These are phyloP conservation scores for Leccinum arenicola DNA, from an alignment of 768 basidiomycete species.

Conservation along the genomic window DNA sequence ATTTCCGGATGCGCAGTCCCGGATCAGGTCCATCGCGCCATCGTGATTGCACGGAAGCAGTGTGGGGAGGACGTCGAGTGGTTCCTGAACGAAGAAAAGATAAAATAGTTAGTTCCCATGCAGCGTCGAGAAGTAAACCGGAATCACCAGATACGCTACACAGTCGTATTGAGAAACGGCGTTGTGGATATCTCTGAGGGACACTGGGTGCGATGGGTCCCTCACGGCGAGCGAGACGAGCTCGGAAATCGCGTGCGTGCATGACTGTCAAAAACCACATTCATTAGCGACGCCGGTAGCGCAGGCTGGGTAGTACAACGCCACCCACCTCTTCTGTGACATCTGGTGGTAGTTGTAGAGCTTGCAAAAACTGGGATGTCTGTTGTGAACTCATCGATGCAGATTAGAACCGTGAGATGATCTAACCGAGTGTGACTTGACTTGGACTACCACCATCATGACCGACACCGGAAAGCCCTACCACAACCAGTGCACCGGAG, in stretches of 20 bases:
- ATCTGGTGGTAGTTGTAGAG: constrained; percentile 18
- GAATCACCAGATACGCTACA: constrained; percentile 19
- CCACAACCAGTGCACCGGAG: constrained; percentile 42
- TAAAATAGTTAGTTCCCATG: not conserved
- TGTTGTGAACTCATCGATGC: constrained; percentile 8
- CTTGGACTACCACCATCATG: constrained; percentile 7
- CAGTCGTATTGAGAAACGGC: constrained; percentile 14
- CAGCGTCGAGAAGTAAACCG: not conserved
- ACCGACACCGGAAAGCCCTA: constrained; percentile 40
- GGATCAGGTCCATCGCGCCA: constrained; percentile 33
- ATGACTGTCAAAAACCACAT: constrained; percentile 14
- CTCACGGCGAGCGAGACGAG: constrained; percentile 18
- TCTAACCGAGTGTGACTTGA: not conserved
- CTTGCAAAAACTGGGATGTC: constrained; percentile 13
- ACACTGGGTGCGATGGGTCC: constrained; percentile 1
- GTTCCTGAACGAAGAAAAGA: constrained; percentile 32
- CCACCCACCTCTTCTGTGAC: constrained; percentile 24
- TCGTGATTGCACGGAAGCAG: constrained; percentile 32
- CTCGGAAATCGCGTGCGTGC: constrained; percentile 13
- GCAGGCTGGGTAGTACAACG: not conserved
- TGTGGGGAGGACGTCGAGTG: constrained; percentile 36
- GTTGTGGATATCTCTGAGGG: constrained; percentile 20
- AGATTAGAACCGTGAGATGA: not conserved
- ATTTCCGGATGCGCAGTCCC: constrained; percentile 25
- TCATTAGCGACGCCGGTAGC: not conserved